Base-by-base conservation (phyloP, 495 filamentous ascomycete species). In the Cercophora sp. region DNA sequence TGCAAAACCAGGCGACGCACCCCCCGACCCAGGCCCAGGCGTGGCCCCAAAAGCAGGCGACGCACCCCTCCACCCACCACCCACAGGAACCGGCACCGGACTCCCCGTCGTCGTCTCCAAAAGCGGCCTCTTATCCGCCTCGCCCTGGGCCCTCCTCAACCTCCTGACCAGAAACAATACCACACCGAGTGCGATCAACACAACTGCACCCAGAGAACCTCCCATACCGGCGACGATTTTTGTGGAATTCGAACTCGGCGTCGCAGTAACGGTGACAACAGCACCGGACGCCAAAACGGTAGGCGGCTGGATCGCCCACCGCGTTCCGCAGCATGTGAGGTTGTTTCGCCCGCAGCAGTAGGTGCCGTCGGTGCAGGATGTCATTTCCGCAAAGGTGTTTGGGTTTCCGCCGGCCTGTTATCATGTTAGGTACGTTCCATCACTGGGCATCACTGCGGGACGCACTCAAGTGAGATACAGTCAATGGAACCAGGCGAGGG, bases 271-370 rank as follows among this genome's bases (percentile, higher is more conserved):
- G 37, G 52, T 43, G 20, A 31, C 26, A 3, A n/a, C 27, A 11
- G 19, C 6, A 15, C 22, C 20, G 20, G 18, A 26, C 18, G 23
- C n/a, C 5, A 50, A 13, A 1, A 39, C 16, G n/a, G 50, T 55
- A 5, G 54, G 60, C 31, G 56, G 48, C 11, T 44, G 31, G 35
- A 61, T 44, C 8, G 62, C 62, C 20, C 34, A 51, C 13, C 51
- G 22, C 16, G 61, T 64, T 9, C 61, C 61, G 48, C 61, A 64
- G 51, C 61, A 64, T 9, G 52, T 54, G 32, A 61, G 61, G 24
- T 64, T 43, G 40, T 64, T 61, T 13, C 29, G 55, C 11, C 59
- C 62, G 29, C 59, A 62, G 53, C 62, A 65, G 41, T 56, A 65
- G 6, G 56, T 57, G 10, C 56, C 46, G 44, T 65, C 62, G 10